phyloP scores from a whole-genome alignment of 441 rosid genomes.

The Jatropha podagrica region DNA sequence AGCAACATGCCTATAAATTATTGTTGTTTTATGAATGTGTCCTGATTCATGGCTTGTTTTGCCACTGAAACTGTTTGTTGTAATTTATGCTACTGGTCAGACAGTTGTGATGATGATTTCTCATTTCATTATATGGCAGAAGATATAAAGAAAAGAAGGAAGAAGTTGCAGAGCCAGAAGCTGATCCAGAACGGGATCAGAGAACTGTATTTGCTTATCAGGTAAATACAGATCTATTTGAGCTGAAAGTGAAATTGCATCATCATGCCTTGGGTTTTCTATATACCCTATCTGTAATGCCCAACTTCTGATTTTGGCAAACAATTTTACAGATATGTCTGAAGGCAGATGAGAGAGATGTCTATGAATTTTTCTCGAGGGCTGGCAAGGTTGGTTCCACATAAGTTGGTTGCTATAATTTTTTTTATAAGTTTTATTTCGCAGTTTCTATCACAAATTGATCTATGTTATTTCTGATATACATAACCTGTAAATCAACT shows the following conservation, averaged over 20 bases:
- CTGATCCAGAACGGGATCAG: conserved; percentile 99
- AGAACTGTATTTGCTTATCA: conserved; percentile 99
- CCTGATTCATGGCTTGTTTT: conserved; percentile 6
- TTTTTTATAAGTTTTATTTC: background rate
- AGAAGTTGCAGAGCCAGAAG: conserved; percentile 80
- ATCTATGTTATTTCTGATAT: background rate
- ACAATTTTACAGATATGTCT: conserved; percentile 60
- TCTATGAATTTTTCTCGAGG: conserved; percentile 91
- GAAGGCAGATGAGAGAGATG: conserved; percentile 96
- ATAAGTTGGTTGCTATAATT: conserved; percentile 7
- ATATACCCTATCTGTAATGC: background rate
- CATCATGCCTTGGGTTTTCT: background rate
- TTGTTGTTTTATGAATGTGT: conserved; percentile 13
- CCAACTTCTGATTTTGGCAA: conserved; percentile 16
- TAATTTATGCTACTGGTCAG: conserved; percentile 4
- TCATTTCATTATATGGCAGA: conserved; percentile 49
- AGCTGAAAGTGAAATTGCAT: background rate
- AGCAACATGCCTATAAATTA: conserved; percentile 4
- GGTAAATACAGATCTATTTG: conserved; percentile 37
- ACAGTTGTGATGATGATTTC: conserved; percentile 21
- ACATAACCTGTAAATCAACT: background rate
- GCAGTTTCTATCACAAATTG: background rate
- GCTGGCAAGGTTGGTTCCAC: conserved; percentile 87
- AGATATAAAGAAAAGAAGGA: conserved; percentile 82
- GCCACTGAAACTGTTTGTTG: background rate